phyloP scores from a whole-genome alignment of 768 basidiomycete species.

The Boletus subcaerulescens region DNA sequence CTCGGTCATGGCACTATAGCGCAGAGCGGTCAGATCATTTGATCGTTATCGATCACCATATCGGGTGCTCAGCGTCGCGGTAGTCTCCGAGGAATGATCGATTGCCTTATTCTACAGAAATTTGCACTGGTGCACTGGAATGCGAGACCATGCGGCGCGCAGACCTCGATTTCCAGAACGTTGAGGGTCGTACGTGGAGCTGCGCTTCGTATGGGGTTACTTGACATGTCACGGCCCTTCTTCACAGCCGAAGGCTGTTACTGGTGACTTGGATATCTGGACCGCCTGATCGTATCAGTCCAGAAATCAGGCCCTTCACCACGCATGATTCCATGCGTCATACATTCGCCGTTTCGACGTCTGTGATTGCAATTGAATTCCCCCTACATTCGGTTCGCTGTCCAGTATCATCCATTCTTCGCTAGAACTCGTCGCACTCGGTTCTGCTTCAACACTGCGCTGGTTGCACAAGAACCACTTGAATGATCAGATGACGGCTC shows the following conservation, averaged over 20 bases:
- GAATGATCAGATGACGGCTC: constrained; percentile 10
- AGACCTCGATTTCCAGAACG: constrained; percentile 44
- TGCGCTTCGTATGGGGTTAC: constrained; percentile 28
- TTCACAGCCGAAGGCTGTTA: constrained; percentile 9
- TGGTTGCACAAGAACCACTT: constrained; percentile 6
- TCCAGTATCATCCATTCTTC: constrained; percentile 21
- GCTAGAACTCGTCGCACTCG: constrained; percentile 14
- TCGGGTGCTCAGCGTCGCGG: constrained; percentile 39
- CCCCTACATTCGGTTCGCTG: constrained; percentile 14
- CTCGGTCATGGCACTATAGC: constrained; percentile 38
- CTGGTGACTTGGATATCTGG: background rate
- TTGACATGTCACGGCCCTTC: constrained; percentile 3
- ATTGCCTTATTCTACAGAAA: constrained; percentile 32
- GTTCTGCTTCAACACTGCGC: constrained; percentile 19
- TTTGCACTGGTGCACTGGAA: constrained; percentile 42
- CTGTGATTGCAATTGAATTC: constrained; percentile 12
- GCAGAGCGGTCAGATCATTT: constrained; percentile 36
- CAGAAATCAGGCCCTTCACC: constrained; percentile 33
- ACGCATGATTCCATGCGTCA: constrained; percentile 19
- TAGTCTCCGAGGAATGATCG: constrained; percentile 25
- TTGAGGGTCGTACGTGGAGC: constrained; percentile 36
- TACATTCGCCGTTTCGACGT: constrained; percentile 20
- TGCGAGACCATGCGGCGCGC: constrained; percentile 43
- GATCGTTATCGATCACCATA: constrained; percentile 43
- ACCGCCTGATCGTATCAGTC: constrained; percentile 14